A percentile compares a stretch with the other conserved stretches of the same genome.
Conservation (phyloP, 2,329 filamentous ascomycete genomes). For the Colletotrichum sp. region DNA sequence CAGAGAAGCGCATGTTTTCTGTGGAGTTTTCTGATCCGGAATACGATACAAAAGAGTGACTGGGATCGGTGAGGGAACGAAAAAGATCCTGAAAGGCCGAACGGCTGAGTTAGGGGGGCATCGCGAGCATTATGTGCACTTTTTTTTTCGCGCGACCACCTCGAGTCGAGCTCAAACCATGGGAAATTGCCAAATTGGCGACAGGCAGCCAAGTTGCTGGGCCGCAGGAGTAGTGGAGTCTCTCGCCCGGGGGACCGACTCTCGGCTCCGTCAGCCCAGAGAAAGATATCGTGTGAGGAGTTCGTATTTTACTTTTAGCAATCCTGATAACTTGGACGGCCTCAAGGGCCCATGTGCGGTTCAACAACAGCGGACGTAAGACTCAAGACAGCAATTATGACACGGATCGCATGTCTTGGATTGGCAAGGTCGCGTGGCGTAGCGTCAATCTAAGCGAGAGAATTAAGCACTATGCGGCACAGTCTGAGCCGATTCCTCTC, state of each 20-base stretch:
- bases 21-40: background rate
- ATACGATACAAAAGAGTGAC: conserved; percentile 16
- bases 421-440: background rate
- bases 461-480: conserved; percentile 1
- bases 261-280: background rate
- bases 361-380: background rate
- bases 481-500: background rate
- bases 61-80: conserved; percentile 13
- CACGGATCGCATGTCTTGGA: background rate
- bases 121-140: conserved; percentile 16
- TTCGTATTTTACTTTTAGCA: background rate
- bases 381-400: background rate
- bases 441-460: conserved; percentile 1
- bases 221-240: conserved; percentile 7
- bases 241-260: background rate
- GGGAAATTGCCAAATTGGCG: conserved; percentile 11
- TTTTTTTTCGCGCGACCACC: background rate
- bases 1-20: conserved; percentile 29
- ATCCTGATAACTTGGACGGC: background rate
- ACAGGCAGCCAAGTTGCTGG: background rate
- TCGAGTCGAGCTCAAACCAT: background rate
- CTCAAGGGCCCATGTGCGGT: background rate
- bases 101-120: background rate
- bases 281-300: background rate
- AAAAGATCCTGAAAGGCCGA: background rate